phyloP scores from a whole-genome alignment of 2,329 filamentous ascomycete genomes.

The Fusarium lyarnte region DNA sequence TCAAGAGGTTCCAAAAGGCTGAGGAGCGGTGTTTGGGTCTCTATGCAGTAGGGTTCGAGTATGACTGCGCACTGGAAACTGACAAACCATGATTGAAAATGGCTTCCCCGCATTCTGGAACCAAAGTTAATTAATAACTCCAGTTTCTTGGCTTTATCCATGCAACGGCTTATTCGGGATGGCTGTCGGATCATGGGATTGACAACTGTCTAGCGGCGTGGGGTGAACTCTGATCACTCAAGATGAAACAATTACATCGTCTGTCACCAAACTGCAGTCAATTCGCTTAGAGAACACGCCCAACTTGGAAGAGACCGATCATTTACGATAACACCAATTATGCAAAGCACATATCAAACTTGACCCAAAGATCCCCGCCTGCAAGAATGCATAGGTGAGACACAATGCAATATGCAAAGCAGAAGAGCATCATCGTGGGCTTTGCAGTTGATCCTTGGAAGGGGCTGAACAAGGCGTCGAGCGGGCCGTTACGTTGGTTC shows the following conservation, averaged over 20 bases:
- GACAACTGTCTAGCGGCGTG: constrained; percentile 35
- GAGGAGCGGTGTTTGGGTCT: background rate
- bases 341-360: background rate
- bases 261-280: background rate
- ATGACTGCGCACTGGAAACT: background rate
- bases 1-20: background rate
- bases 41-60: no score
- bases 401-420: constrained; percentile 5
- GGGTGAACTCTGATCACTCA: background rate
- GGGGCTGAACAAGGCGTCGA: constrained; percentile 9
- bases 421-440: constrained; percentile 14
- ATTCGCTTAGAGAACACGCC: background rate
- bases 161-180: constrained; percentile 5
- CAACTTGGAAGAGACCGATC: no score
- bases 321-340: background rate
- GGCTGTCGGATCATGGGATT: constrained; percentile 31
- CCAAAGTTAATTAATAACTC: constrained; percentile 10
- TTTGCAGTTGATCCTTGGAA: constrained; percentile 32
- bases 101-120: constrained; percentile 15
- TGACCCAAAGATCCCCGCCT: background rate
- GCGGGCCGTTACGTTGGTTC: constrained; percentile 16
- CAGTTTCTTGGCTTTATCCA: constrained; percentile 12
- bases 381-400: background rate
- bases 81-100: background rate
- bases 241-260: constrained; percentile 10